Base-by-base conservation (phyloP, 176 grass and related monocot species). In the Bromus sterilis region DNA sequence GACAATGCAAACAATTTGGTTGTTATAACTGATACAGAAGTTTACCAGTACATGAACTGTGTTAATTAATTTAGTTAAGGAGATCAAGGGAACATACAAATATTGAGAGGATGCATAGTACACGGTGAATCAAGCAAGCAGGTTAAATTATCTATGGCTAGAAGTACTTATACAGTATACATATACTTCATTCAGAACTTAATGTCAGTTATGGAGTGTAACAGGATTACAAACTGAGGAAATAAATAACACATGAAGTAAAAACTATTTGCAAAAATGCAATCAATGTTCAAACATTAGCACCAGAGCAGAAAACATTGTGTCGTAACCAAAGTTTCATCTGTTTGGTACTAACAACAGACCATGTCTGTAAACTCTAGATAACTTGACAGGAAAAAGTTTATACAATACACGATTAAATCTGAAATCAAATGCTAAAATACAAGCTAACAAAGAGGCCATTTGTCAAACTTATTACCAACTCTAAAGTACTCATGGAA, bases 1-100 rank as follows among this genome's bases (percentile, higher is more conserved):
- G 75, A 79, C 61, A 87, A 7, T 69, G 28, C 4, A 48, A 80
- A 75, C 36, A 84, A 16, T 67, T 30, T 48, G 8, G 3, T 82
- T 73, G 56, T 78, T 48, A 82, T 12, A 66, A 58, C 34, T 33
- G 32, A 15, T 67, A 76, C 59, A 56, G 20, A 77, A 48, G n/a
- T 33, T 74, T 20, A 57, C 15, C 26, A 16, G 37, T 58, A 70
- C 37, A 33, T 13, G 4, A 37, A 60, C 3, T 58, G 5, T 4
- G 46, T 30, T 48, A 48, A 66, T 69, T 80, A 4, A 58, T 43
- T 78, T n/a, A 20, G 26, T 7, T 31, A 66, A 66, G 25, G 7
- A 66, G 77, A 59, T 5, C 60, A 61, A 12, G 33, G 16, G 0
- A 55, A 56, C 53, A 34, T 62, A 62, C 62, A 79, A 15, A 41